A percentile compares a stretch with the other conserved stretches of the same genome.
These are phyloP conservation scores for Diaporthe longicolla DNA, from an alignment of 2,329 filamentous ascomycete genomes.

Conservation along the genomic window DNA sequence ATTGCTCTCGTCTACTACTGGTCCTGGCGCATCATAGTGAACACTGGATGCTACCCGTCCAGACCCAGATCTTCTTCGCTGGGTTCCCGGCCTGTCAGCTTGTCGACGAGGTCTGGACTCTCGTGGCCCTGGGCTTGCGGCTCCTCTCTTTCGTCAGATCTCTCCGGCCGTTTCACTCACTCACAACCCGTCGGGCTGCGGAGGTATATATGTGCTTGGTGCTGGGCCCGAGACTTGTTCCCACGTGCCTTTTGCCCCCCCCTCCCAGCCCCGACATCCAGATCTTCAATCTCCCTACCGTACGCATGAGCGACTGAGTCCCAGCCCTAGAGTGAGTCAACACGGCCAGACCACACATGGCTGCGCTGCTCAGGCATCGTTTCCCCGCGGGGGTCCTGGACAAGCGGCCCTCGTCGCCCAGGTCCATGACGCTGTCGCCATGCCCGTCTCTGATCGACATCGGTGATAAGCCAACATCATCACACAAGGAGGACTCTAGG, in stretches of 20 bases:
- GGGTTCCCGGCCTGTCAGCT: background rate
- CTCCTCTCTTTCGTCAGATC: slow-evolving; percentile 32
- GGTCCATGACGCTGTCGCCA: slow-evolving; percentile 6
- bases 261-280: background rate
- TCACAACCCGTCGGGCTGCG: background rate
- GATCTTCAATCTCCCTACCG: background rate
- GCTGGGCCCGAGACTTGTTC: slow-evolving; percentile 6
- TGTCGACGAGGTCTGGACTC: slow-evolving; percentile 15
- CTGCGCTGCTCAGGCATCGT: slow-evolving; percentile 38
- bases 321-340: background rate
- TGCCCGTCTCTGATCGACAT: slow-evolving; percentile 29
- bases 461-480: slow-evolving; percentile 34
- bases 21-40: slow-evolving; percentile 36
- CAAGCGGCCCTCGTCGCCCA: slow-evolving; percentile 25
- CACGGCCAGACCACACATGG: slow-evolving; percentile 30
- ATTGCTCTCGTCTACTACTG: background rate
- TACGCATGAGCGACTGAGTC: background rate
- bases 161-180: background rate
- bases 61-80: background rate
- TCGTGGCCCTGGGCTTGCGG: background rate
- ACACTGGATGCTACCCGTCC: background rate
- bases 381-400: slow-evolving; percentile 36
- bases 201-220: slow-evolving; percentile 23
- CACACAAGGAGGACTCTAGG: slow-evolving; percentile 34
- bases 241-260: no score